Conservation (phyloP, 495 filamentous ascomycete genomes). For the Coniosporium apollinis region DNA sequence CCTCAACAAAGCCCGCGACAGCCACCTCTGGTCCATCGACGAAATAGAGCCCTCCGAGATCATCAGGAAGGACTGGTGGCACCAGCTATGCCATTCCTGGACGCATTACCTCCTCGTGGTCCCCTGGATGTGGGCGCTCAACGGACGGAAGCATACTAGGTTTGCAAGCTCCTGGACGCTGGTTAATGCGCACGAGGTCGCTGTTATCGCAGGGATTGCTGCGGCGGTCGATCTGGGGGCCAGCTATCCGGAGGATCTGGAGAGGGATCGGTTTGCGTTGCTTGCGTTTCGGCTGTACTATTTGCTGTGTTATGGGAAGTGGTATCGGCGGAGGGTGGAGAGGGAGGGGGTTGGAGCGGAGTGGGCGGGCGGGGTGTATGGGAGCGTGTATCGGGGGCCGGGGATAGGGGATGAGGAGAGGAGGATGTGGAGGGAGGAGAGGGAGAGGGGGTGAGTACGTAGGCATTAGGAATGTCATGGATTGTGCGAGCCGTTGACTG, state of each 20-base stretch:
- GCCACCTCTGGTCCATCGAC: slow-evolving; percentile 51
- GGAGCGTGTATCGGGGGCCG: slow-evolving; percentile 35
- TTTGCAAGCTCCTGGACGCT: slow-evolving; percentile 68
- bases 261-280: slow-evolving; percentile 27
- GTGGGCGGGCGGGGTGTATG: slow-evolving; percentile 35
- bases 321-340: slow-evolving; percentile 25
- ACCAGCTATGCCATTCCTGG: slow-evolving; percentile 68
- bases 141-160: slow-evolving; percentile 47
- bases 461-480: no score
- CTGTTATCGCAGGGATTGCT: slow-evolving; percentile 59
- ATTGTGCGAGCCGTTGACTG: no score
- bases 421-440: slow-evolving; percentile 31
- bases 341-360: slow-evolving; percentile 23
- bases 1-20: slow-evolving; percentile 46
- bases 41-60: slow-evolving; percentile 54
- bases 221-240: slow-evolving; percentile 66
- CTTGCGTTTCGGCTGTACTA: slow-evolving; percentile 24
- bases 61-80: slow-evolving; percentile 67
- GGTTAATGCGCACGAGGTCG: slow-evolving; percentile 75
- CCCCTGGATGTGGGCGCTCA: slow-evolving; percentile 67
- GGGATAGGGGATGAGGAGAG: slow-evolving; percentile 30
- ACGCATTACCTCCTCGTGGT: slow-evolving; percentile 67
- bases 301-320: slow-evolving; percentile 22
- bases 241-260: slow-evolving; percentile 45
- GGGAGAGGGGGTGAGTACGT: slow-evolving; percentile 21